Conservation (phyloP, 2,329 filamentous ascomycete genomes). For the Dryadomyces sulphureus region DNA sequence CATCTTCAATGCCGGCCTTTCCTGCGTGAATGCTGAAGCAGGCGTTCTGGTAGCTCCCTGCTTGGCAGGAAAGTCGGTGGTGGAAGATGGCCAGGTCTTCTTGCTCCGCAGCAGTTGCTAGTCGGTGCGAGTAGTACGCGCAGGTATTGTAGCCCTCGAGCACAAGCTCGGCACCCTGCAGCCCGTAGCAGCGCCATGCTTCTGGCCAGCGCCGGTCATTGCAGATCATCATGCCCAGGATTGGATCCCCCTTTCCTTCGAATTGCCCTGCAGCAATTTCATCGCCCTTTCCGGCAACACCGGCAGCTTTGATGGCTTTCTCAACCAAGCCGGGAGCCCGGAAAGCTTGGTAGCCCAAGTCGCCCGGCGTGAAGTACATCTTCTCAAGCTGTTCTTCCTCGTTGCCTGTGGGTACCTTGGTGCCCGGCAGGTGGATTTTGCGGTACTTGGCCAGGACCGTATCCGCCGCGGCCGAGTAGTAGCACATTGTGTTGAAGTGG, state of each 20-base stretch:
- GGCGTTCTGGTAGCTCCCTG: conserved; percentile 33
- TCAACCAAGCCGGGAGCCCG: conserved; percentile 29
- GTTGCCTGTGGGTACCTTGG: conserved; percentile 23
- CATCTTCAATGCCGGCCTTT: conserved; percentile 29
- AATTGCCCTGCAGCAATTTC: conserved; percentile 7
- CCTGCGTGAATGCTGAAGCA: conserved; percentile 31
- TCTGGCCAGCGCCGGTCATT: conserved; percentile 38
- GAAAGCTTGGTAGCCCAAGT: conserved; percentile 37
- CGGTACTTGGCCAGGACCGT: conserved; percentile 34
- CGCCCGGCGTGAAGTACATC: conserved; percentile 34
- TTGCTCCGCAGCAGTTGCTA: conserved; percentile 20
- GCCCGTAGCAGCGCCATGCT: conserved; percentile 31
- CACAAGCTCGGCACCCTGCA: conserved; percentile 30
- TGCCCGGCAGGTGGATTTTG: conserved; percentile 38
- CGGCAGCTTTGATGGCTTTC: conserved; percentile 19
- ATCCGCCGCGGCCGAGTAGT: conserved; percentile 28
- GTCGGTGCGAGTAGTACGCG: conserved; percentile 26
- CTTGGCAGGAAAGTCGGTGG: conserved; percentile 31
- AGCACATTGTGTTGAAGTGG: conserved; percentile 34
- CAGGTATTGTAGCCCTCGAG: conserved; percentile 30
- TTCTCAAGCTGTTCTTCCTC: conserved; percentile 35
- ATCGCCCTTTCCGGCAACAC: background rate
- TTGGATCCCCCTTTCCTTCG: conserved; percentile 28
- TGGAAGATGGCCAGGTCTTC: conserved; percentile 31
- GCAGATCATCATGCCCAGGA: conserved; percentile 37